Base-by-base conservation (phyloP, 164 flowering plant species). In the Paratinospora sagittata region DNA sequence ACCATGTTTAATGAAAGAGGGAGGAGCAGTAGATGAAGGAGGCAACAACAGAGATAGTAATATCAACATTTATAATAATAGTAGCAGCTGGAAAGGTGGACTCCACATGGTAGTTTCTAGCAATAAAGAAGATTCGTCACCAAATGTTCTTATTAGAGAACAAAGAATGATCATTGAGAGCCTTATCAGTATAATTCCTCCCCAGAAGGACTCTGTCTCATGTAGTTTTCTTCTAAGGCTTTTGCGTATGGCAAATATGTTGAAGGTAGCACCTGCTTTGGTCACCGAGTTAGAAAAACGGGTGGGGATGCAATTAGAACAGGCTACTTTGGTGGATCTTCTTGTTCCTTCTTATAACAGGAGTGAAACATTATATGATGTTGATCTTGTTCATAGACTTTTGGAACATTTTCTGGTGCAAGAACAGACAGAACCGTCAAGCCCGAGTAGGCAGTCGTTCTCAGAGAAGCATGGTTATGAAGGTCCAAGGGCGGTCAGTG, bases 221-320 rank as follows among this genome's bases (percentile, higher is more conserved):
- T 96, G 97, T 67, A 88, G 97, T 81, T 93, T 96, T 81, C 89
- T 93, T n/a, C 89, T 93, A 0, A 33, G 62, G 62, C 71, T 69
- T 69, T 45, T 55, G 2, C 27, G 63, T 70, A 85, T 83, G 87
- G 96, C 98, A 9, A 89, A 82, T 81, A 83, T 88, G 88, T 73
- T 91, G 74, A 90, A 85, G 76, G 98, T 89, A 3, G 91, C 97
- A 12, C 94, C 97, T 8, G 97, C 98, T 21, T 78, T 90, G 76
- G 88, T 90, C 1, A 92, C 93, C 2, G 97, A 95, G 63, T 72
- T 95, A 71, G 96, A 90, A 79, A 90, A 90, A 70, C 78, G 96
- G 43, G 97, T 92, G 11, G 98, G 98, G 16, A 95, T 95, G 96
- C 97, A 92, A 72, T 95, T 47, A 84, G 99, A 96, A 68, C 97